These are phyloP conservation scores for Phytopythium litorale DNA, from an alignment of 352 stramenopile species.

Conservation along the genomic window DNA sequence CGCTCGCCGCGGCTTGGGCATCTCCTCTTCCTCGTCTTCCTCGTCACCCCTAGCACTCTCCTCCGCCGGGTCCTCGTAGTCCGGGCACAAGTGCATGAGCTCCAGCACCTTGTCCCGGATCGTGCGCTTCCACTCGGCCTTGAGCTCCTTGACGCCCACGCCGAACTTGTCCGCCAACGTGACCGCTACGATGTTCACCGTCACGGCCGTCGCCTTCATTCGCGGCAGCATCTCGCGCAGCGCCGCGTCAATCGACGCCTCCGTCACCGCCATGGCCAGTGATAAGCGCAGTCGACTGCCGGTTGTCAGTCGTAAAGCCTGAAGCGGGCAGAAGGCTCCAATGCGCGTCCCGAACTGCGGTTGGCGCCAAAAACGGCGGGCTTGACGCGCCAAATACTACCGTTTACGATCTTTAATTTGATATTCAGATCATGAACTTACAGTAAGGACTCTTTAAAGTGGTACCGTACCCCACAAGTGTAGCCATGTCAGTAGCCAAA, in stretches of 20 bases:
- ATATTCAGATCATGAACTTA: not conserved
- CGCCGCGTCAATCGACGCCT: conserved; percentile 23
- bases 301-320: not conserved
- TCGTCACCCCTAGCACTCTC: conserved; percentile 17
- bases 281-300: not conserved
- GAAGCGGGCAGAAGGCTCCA: not conserved
- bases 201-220: conserved; percentile 51
- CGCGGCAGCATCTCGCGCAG: conserved; percentile 50
- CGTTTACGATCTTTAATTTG: not conserved
- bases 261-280: conserved; percentile 11
- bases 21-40: conserved; percentile 18
- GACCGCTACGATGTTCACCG: conserved; percentile 41
- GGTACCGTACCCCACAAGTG: not conserved
- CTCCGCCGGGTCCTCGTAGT: conserved; percentile 10
- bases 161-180: conserved; percentile 46
- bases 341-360: not conserved
- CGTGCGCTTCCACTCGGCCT: conserved; percentile 36
- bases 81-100: conserved; percentile 31
- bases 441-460: not conserved
- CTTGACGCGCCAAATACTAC: not conserved
- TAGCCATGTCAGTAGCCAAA: not conserved
- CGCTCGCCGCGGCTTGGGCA: conserved; percentile 4
- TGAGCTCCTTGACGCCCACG: conserved; percentile 38
- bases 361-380: not conserved
- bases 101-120: conserved; percentile 51